phyloP scores from a whole-genome alignment of 2,329 filamentous ascomycete species.

The Aspergillus uvarum region DNA sequence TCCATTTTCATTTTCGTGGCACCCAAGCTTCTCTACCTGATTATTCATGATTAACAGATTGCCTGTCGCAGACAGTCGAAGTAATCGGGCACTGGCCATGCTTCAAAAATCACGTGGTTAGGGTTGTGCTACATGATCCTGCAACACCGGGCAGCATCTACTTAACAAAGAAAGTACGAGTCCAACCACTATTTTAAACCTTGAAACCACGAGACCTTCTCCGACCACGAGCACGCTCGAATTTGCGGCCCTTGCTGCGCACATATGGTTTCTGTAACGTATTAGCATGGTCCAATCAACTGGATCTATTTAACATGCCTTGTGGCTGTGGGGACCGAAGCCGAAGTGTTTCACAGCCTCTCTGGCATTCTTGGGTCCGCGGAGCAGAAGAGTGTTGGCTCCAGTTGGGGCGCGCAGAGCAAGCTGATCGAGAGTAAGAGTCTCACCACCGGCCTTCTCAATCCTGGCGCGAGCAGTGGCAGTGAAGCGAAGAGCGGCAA shows the following conservation, averaged over 20 bases:
- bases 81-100: background rate
- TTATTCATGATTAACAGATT: conserved; percentile 2
- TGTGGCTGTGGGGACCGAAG: conserved; percentile 95
- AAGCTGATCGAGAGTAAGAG: conserved; percentile 94
- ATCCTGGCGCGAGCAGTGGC: conserved; percentile 93
- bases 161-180: background rate
- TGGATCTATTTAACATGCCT: conserved; percentile 59
- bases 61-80: background rate
- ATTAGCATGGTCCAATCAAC: conserved; percentile 15
- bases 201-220: conserved; percentile 99
- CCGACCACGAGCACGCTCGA: conserved; percentile 98
- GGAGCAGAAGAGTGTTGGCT: conserved; percentile 93
- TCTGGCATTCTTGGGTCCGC: conserved; percentile 96
- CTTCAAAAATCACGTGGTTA: background rate
- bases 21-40: conserved; percentile 14
- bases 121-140: background rate
- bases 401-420: conserved; percentile 93
- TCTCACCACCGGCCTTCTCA: conserved; percentile 88
- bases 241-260: conserved; percentile 99
- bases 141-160: background rate
- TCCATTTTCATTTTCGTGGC: conserved; percentile 19
- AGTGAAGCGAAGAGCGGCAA: conserved; percentile 96
- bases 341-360: conserved; percentile 99
- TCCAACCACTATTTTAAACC: conserved; percentile 66
- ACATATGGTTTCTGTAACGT: conserved; percentile 83